Evolutionary conservation across 352 stramenopile species (phyloP), one percentile per base, ranked within the genome.

Genomic region (Phytophthora sansomeana): DNA sequence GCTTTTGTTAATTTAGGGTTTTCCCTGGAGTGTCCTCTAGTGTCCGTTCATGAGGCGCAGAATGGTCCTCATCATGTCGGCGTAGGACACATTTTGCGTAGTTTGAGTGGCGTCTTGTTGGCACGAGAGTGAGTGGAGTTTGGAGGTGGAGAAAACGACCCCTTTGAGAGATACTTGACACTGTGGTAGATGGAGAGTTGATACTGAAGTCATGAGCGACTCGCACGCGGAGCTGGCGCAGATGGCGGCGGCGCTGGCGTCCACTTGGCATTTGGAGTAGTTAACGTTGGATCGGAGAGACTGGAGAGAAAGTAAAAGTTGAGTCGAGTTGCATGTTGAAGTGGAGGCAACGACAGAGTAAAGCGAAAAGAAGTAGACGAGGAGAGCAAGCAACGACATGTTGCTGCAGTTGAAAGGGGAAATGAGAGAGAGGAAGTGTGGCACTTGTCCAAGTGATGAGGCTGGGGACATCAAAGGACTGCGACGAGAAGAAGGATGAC

Each of bases 1-100:
- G 21, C 3, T 24, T 24, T 24, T 24, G 21, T 24, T 24, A 24
- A 24, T 24, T 24, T 24, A 24, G 36, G 4, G 36, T 21, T 19
- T 6, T 42, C 11, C 13, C 35, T 19, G 4, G 13, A 16, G 24
- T 44, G 52, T 46, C 21, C 2, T 39, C 44, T 36, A 29, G 2
- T 49, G 32, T 32, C 30, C 42, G 5, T 57, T 54, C 30, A 69
- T 32, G 13, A 73, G 44, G n/a, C 58, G 52, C 4, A 74, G 58
- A 59, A 74, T 65, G 38, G 65, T 74, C 59, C 52, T 48, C 43
- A 74, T 17, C 58, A 54, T 69, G 7, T 21, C 38, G 4, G 30
- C 30, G 35, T 35, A 19, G 10, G 59, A 65, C 6, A 33, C 17
- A 2, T 24, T 24, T 43, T 46, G 30, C 14, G 58, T 9, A 41